Conservation (phyloP, 805 yeast species). For the Cyberlindnera nakhonratchasimensis region DNA sequence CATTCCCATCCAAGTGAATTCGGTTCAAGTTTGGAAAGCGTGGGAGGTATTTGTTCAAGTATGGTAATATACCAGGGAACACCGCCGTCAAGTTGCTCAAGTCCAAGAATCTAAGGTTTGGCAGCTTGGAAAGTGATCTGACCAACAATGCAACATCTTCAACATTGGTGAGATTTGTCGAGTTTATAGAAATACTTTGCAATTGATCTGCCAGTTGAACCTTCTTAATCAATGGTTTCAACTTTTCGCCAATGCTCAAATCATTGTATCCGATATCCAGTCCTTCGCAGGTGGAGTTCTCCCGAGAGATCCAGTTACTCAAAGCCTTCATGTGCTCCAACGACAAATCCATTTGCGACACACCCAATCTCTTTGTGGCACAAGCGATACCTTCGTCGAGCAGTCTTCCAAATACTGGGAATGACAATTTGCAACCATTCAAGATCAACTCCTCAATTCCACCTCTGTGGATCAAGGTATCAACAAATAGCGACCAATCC, state of each 20-base stretch:
- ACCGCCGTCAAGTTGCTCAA: constrained; percentile 64
- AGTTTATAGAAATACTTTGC: constrained; percentile 57
- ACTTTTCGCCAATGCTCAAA: constrained; percentile 34
- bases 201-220: constrained; percentile 26
- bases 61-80: constrained; percentile 59
- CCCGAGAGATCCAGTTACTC: constrained; percentile 52
- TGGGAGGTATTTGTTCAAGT: constrained; percentile 63
- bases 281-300: constrained; percentile 50
- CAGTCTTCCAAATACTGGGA: constrained; percentile 51
- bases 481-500: constrained; percentile 80
- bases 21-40: constrained; percentile 59
- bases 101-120: constrained; percentile 68
- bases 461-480: constrained; percentile 62
- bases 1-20: constrained; percentile 69
- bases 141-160: constrained; percentile 49
- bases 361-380: constrained; percentile 60
- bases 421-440: constrained; percentile 71
- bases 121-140: constrained; percentile 48
- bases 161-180: constrained; percentile 54
- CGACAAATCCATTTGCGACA: constrained; percentile 69
- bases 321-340: constrained; percentile 55
- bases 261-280: constrained; percentile 85
- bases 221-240: constrained; percentile 26
- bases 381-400: constrained; percentile 52
- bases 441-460: constrained; percentile 78